A percentile compares a stretch with the other conserved stretches of the same genome.
These are phyloP conservation scores for Paramecium bursaria DNA, from an alignment of 73 alveolate species.

Conservation along the genomic window DNA sequence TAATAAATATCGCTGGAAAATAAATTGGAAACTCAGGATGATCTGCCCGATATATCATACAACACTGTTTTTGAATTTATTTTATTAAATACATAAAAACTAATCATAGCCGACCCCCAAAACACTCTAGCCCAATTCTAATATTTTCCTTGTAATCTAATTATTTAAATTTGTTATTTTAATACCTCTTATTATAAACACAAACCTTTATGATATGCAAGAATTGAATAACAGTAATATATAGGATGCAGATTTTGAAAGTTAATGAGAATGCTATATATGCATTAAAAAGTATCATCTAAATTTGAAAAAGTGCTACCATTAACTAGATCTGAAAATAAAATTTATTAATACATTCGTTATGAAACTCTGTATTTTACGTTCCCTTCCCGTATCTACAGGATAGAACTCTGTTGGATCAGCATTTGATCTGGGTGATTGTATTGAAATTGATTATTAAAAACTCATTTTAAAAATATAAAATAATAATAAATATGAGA, in stretches of 20 bases:
- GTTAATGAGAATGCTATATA: constrained; percentile 39
- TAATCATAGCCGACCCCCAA: constrained; percentile 12
- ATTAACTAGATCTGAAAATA: constrained; percentile 15
- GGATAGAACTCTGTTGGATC: constrained; percentile 14
- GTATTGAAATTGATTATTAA: constrained; percentile 33
- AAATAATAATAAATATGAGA: constrained; percentile 21
- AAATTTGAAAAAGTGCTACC: constrained; percentile 29
- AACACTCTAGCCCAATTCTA: constrained; percentile 7
- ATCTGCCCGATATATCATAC: constrained; percentile 18
- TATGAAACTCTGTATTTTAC: neutral
- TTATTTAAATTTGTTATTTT: neutral
- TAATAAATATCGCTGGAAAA: neutral
- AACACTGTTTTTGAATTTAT: neutral
- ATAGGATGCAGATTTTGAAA: constrained; percentile 16
- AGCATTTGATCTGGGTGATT: constrained; percentile 45
- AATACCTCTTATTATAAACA: constrained; percentile 54
- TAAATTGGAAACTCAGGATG: constrained; percentile 24
- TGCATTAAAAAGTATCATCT: constrained; percentile 44
- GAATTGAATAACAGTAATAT: constrained; percentile 34
- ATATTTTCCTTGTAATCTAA: neutral
- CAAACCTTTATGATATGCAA: constrained; percentile 6
- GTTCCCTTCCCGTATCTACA: neutral
- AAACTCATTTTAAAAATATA: neutral
- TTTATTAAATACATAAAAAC: constrained; percentile 19
- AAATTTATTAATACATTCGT: constrained; percentile 21